A percentile compares a stretch with the other conserved stretches of the same genome.
These are phyloP conservation scores for Penicillium paradoxum DNA, from an alignment of 495 filamentous ascomycete species.

Conservation along the genomic window DNA sequence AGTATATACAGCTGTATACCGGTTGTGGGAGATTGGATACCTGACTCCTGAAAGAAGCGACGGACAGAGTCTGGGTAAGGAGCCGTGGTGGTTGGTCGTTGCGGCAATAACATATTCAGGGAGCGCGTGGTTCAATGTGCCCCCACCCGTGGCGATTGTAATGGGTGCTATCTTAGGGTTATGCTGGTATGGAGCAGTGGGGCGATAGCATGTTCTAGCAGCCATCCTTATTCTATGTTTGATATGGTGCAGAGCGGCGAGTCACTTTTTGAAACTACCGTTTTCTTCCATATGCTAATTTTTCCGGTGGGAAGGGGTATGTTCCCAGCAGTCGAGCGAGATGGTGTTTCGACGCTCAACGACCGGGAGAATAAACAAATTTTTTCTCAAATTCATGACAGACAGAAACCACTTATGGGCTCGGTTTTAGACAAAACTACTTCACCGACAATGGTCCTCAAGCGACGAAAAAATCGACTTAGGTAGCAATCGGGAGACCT, in stretches of 20 bases:
- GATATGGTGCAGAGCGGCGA: too few relatives aligned
- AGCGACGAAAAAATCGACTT: too few relatives aligned
- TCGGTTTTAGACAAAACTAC: too few relatives aligned
- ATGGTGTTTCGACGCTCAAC: neutral
- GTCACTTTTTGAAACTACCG: too few relatives aligned
- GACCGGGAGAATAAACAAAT: neutral
- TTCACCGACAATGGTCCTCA: too few relatives aligned
- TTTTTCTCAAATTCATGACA: too few relatives aligned
- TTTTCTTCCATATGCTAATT: too few relatives aligned
- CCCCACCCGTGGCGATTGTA: constrained; percentile 1
- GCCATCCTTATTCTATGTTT: too few relatives aligned
- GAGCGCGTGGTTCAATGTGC: neutral
- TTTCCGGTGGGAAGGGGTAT: neutral
- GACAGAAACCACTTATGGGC: too few relatives aligned
- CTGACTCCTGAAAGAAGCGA: neutral
- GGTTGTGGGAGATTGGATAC: constrained; percentile 1
- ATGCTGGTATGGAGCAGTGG: neutral
- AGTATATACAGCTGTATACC: constrained; percentile 1
- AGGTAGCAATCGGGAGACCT: too few relatives aligned
- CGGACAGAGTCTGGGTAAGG: constrained; percentile 1
- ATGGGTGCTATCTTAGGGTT: neutral
- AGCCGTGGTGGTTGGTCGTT: constrained; percentile 5
- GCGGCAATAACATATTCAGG: constrained; percentile 1
- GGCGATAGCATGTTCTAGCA: too few relatives aligned
- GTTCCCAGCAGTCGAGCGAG: neutral